Evolutionary conservation across 202 grass and related monocot genomes (phyloP).

Genomic region (Brachypodium distachyon): DNA sequence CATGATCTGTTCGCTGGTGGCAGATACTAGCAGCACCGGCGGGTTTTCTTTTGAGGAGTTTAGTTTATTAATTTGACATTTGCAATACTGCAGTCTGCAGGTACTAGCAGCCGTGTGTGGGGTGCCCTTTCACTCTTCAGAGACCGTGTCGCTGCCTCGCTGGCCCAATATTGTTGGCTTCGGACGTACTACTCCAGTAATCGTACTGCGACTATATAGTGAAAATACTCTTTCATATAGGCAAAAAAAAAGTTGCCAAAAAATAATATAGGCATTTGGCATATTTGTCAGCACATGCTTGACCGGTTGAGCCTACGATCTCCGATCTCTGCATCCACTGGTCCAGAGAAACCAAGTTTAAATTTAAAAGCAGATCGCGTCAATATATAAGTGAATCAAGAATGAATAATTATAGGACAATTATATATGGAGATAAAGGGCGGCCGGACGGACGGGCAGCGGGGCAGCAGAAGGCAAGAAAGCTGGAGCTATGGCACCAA

Average conservation of each 20-base stretch:
- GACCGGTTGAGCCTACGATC: too few species aligned
- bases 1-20: not conserved
- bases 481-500: conserved; percentile 52
- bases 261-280: too few species aligned
- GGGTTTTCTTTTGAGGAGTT: too few species aligned
- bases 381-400: not conserved
- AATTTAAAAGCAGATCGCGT: not conserved
- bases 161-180: not conserved
- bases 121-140: not conserved
- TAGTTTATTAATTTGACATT: not conserved
- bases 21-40: not conserved
- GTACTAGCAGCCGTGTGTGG: not conserved
- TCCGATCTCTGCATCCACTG: not conserved
- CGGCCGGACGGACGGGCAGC: not conserved
- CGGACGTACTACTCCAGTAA: too few species aligned
- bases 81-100: not conserved
- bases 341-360: not conserved
- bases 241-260: too few species aligned
- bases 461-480: conserved; percentile 26
- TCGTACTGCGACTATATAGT: too few species aligned
- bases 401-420: too few species aligned
- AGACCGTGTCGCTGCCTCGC: too few species aligned
- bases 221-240: too few species aligned
- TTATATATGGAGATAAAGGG: not conserved
- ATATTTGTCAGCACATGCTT: not conserved